Evolutionary conservation across 2,329 filamentous ascomycete genomes (phyloP), one percentile per base, ranked within the genome.

Genomic region (Albophoma yamanashiensis): DNA sequence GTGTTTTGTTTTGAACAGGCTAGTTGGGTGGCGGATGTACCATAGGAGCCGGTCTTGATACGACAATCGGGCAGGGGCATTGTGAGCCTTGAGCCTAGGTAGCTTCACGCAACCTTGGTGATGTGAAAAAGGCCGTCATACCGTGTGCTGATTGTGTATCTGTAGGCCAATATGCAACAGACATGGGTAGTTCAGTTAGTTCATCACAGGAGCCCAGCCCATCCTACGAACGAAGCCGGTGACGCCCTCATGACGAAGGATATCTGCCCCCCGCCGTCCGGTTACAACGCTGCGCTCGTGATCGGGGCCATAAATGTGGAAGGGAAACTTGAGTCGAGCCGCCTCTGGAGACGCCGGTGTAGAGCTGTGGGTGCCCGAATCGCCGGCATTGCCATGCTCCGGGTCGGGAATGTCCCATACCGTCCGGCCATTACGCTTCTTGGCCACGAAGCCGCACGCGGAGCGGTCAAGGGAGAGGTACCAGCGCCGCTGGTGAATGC

Each of bases 401-500:
- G 31, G 14, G 27, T 62, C 17, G 22, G 59, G 2, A 34, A 38
- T 25, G 22, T 60, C 61, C 64, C 67, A 62, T 2, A 59, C 8
- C 34, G 61, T 36, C 34, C 63, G 61, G 15, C 61, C 62, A 20
- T 58, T 60, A 62, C 64, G 69, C 57, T 67, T 67, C 27, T 67
- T 69, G 66, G 72, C 73, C 20, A 70, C 69, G 59, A 89, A 88
- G 5, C 86, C 86, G 57, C 81, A 84, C 5, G 77, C 80, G 34
- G 67, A 69, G 15, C 83, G 76, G 66, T 90, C 87, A 1, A 90
- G 74, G 14, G 81, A 82, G 22, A 89, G 66, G 61, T 83, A 88
- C 88, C 86, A 90, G 50, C 78, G 76, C 6, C 87, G 79, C 69
- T 89, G 86, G 65, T 89, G 82, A 4, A 89, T 75, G 43, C 86